Percentiles rank a stretch among this genome's conserved stretches.
Conservation (phyloP, 305 asterid species). For the Fraxinus sp. region DNA sequence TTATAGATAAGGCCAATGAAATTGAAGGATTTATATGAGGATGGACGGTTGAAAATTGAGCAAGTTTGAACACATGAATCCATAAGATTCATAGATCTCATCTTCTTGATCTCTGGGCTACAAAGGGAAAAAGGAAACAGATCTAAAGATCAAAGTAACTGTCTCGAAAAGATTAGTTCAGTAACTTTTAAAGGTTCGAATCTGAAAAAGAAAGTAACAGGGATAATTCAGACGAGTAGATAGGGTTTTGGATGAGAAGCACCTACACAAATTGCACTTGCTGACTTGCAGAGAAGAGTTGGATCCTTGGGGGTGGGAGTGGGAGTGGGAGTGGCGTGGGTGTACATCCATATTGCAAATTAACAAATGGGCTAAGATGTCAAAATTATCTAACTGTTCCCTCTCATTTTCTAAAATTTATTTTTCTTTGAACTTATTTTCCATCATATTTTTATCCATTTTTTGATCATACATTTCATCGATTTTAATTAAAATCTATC, state of each 20-base stretch:
- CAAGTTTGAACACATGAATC: slow-evolving; percentile 58
- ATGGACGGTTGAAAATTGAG: slow-evolving; percentile 36
- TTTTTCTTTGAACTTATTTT: no score
- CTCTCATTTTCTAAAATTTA: not conserved
- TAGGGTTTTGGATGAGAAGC: not conserved
- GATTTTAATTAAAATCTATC: no score
- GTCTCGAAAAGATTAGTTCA: not conserved
- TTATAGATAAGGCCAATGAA: slow-evolving; percentile 23
- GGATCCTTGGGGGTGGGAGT: not conserved
- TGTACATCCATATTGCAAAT: no score
- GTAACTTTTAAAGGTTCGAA: not conserved
- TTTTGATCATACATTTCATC: no score
- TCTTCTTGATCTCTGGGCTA: slow-evolving; percentile 11
- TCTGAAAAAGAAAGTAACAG: not conserved
- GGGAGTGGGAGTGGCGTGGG: no score
- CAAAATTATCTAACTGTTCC: not conserved
- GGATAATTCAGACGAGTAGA: not conserved
- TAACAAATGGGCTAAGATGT: not conserved
- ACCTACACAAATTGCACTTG: not conserved
- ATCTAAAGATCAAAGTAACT: not conserved
- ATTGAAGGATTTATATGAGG: slow-evolving; percentile 26
- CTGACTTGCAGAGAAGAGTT: not conserved
- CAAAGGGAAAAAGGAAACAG: not conserved
- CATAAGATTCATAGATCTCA: slow-evolving; percentile 59
- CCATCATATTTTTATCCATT: no score